These are phyloP conservation scores for Lasiodiplodia sp. DNA, from an alignment of 2,329 filamentous ascomycete species.

Conservation along the genomic window DNA sequence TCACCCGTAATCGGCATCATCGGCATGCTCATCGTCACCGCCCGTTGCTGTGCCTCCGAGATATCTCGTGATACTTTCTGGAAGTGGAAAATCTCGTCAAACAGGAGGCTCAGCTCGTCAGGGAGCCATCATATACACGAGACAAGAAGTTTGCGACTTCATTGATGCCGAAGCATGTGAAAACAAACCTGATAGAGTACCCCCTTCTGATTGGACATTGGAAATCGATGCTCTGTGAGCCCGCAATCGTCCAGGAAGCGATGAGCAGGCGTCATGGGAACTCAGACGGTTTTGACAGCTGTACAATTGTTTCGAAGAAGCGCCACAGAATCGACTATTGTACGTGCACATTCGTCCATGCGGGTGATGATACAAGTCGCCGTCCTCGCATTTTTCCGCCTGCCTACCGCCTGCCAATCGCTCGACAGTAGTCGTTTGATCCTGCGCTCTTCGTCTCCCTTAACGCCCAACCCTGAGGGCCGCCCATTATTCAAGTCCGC, in stretches of 20 bases:
- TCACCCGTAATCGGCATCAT: slow-evolving; percentile 17
- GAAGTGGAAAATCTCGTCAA: neutral
- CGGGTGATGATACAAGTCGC: slow-evolving; percentile 30
- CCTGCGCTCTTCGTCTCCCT: slow-evolving; percentile 19
- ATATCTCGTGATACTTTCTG: slow-evolving; percentile 19
- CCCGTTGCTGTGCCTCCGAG: slow-evolving; percentile 22
- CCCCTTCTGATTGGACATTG: neutral
- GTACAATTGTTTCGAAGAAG: slow-evolving; percentile 30
- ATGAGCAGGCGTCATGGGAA: neutral
- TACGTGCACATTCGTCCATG: slow-evolving; percentile 24
- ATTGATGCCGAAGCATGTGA: neutral
- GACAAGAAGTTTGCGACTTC: neutral
- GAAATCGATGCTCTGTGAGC: neutral
- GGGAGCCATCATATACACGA: neutral
- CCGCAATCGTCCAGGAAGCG: neutral
- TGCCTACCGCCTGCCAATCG: slow-evolving; percentile 15
- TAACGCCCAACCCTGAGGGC: slow-evolving; percentile 5
- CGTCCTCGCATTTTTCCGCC: slow-evolving; percentile 12
- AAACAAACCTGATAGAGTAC: neutral
- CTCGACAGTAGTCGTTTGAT: slow-evolving; percentile 8
- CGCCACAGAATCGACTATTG: slow-evolving; percentile 25
- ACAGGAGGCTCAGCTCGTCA: neutral
- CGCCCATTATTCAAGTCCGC: slow-evolving; percentile 16
- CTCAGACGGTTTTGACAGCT: slow-evolving; percentile 14
- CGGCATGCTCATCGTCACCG: slow-evolving; percentile 23